phyloP scores from a whole-genome alignment of 1,284 basidiomycete species.

The Melampsora americana region DNA sequence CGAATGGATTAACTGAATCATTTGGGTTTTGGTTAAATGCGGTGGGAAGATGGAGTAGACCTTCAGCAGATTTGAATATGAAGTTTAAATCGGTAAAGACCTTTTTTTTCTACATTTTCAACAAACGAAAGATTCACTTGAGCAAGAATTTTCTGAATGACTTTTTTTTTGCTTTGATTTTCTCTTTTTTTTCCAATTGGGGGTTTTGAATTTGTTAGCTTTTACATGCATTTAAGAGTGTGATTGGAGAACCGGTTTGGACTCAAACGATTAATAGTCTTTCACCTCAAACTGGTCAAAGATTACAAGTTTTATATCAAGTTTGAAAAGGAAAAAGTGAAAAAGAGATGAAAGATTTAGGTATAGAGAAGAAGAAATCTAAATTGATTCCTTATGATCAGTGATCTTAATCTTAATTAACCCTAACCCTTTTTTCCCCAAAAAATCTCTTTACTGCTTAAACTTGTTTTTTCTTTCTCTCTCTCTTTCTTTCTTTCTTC shows the following conservation, averaged over 20 bases:
- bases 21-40: constrained; percentile 62
- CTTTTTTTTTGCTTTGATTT: background rate
- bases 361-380: no score
- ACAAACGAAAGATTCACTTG: no score
- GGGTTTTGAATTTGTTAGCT: background rate
- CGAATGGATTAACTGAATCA: constrained; percentile 33
- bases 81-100: constrained; percentile 53
- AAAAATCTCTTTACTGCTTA: no score
- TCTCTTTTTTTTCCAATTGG: background rate
- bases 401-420: no score
- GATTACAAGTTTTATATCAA: constrained; percentile 37
- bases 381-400: no score
- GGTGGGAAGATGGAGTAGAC: constrained; percentile 86
- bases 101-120: background rate
- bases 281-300: constrained; percentile 29
- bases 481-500: no score
- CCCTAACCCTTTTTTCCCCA: no score
- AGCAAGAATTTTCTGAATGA: background rate
- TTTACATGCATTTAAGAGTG: constrained; percentile 37
- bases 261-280: constrained; percentile 13
- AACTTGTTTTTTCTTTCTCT: no score
- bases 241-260: constrained; percentile 37
- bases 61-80: constrained; percentile 79
- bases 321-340: background rate
- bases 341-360: no score